Percentiles rank a stretch among this genome's conserved stretches.
These are phyloP conservation scores for Flaveria robusta DNA, from an alignment of 129 eudicot genomes.

Conservation along the genomic window DNA sequence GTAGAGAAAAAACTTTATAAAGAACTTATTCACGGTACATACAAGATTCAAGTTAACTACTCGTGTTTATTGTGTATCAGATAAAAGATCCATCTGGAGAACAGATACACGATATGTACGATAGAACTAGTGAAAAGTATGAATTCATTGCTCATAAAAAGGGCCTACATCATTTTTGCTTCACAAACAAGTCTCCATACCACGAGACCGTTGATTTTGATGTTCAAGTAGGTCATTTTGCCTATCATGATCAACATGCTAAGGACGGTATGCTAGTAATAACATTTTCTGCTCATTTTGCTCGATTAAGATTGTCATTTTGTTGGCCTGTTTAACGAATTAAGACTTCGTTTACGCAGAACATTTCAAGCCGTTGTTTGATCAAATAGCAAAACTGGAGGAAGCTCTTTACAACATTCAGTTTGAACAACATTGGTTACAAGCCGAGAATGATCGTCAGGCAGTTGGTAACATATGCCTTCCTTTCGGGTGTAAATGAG, in stretches of 20 bases:
- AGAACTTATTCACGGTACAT: too few species aligned
- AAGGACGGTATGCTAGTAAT: conserved; percentile 58
- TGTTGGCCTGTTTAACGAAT: background rate
- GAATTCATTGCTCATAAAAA: conserved; percentile 69
- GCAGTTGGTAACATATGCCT: conserved; percentile 32
- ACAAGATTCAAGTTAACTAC: background rate
- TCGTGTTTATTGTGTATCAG: conserved; percentile 36
- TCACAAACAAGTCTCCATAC: conserved; percentile 74
- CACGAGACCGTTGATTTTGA: conserved; percentile 90
- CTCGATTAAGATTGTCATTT: background rate
- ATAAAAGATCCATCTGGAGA: conserved; percentile 77
- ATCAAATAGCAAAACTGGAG: conserved; percentile 79
- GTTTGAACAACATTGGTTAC: conserved; percentile 95
- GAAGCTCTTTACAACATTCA: conserved; percentile 91
- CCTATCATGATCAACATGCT: conserved; percentile 75
- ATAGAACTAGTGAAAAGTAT: conserved; percentile 63
- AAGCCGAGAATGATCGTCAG: conserved; percentile 90
- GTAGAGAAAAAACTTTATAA: too few species aligned
- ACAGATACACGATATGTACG: conserved; percentile 55
- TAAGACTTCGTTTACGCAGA: conserved; percentile 40
- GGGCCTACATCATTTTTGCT: conserved; percentile 74
- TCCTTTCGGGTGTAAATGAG: background rate
- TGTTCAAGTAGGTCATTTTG: conserved; percentile 68
- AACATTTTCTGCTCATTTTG: background rate
- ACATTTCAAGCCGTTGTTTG: conserved; percentile 75